A percentile compares a stretch with the other conserved stretches of the same genome.
These are phyloP conservation scores for Pseudogymnoascus sp. DNA, from an alignment of 2,329 filamentous ascomycete species.

Conservation along the genomic window DNA sequence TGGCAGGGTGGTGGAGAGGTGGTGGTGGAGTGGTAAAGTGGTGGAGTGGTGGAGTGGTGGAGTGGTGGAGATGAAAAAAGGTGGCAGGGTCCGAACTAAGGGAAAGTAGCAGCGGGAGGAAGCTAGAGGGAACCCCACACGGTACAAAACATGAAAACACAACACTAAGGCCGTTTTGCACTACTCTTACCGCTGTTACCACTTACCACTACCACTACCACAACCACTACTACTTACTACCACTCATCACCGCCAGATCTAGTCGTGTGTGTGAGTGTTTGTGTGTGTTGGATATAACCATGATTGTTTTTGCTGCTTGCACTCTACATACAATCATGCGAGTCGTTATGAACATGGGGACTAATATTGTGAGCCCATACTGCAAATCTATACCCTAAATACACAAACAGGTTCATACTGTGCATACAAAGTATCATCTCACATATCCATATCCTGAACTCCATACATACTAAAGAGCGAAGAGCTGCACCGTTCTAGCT, in stretches of 20 bases:
- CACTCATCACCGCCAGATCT: neutral
- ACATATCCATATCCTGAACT: neutral
- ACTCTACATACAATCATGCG: neutral
- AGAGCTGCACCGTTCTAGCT: neutral
- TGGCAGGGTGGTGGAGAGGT: neutral
- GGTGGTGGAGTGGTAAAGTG: too few species aligned
- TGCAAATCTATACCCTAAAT: neutral
- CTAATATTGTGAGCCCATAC: neutral
- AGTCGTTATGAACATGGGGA: neutral
- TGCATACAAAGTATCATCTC: neutral
- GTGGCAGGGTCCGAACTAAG: conserved; percentile 2
- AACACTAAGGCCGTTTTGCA: neutral
- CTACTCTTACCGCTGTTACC: neutral
- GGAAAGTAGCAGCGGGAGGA: neutral
- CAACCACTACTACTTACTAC: too few species aligned
- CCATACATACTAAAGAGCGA: neutral
- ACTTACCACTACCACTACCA: neutral
- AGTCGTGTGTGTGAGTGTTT: neutral
- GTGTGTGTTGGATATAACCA: too few species aligned
- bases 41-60: too few species aligned
- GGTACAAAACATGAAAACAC: neutral
- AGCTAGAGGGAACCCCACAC: neutral
- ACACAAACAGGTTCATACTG: neutral
- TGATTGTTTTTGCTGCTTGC: neutral
- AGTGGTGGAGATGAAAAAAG: too few species aligned